Base-by-base conservation (phyloP, 1,284 basidiomycete genomes). In the Cryptococcus sp. region DNA sequence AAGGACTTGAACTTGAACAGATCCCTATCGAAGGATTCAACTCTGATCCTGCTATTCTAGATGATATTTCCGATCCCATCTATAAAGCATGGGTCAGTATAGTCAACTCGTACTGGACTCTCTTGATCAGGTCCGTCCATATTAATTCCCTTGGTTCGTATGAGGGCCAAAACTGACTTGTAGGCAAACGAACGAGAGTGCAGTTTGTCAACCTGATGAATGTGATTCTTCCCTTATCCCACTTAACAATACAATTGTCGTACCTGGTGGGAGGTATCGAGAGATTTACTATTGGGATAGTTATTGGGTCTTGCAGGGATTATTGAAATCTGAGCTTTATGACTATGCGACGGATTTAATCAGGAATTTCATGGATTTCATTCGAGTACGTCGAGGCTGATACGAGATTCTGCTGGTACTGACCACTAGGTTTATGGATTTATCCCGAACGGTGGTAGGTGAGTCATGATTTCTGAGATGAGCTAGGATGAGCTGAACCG, bases 331-430 rank as follows among this genome's bases (percentile, higher is more conserved):
- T 2, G 82, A 87, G 67, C 79, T 94, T 19, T 84, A 83, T 62
- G 78, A 79, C 54, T 80, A 88, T 46, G 87, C 82, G 50, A 88
- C 87, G 61, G 83, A 78, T 13, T 86, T 90, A 0, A 77, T 93
- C 25, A 82, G 87, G 61, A 93, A 94, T 76, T 92, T 96, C 66
- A 91, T 94, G 89, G 91, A 96, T 65, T 83, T 92, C 67, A 77
- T 96, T 47, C 82, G 87, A 34, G 73, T 72, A 37, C 53, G 66
- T 80, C 83, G 57, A 22, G n/a, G n/a, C n/a, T n/a, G n/a, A n/a
- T n/a, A n/a, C n/a, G n/a, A n/a, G 22, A 10, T 44, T 24, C 22
- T 24, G 9, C 41, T 3, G 5, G 2, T 31, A 13, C 5, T 10
- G 16, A 45, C 4, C 22, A 14, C 46, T 19, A 34, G n/a, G 36